A percentile compares a stretch with the other conserved stretches of the same genome.
phyloP scores from a whole-genome alignment of 495 filamentous ascomycete genomes.

The Penicillium bovifimosum region DNA sequence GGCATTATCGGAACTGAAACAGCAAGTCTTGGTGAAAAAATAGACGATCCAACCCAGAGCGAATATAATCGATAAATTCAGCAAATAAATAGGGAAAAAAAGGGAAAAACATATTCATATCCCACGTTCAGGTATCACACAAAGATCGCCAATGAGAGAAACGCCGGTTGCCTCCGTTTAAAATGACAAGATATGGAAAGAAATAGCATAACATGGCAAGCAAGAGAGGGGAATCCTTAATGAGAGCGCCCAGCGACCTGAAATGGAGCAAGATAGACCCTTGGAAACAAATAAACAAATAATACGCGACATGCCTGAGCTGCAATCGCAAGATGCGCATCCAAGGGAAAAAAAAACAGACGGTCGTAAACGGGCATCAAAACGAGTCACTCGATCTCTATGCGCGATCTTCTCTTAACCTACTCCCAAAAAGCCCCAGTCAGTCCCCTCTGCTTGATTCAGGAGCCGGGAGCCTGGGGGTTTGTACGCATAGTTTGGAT shows the following conservation, averaged over 20 bases:
- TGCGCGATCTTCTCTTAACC: conserved; percentile 28
- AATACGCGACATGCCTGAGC: conserved; percentile 1
- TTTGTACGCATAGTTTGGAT: conserved; percentile 37
- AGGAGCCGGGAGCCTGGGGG: conserved; percentile 30
- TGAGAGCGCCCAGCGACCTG: conserved; percentile 6
- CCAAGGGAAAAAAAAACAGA: neutral
- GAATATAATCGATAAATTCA: no score
- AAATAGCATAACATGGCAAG: neutral
- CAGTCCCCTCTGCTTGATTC: conserved; percentile 42
- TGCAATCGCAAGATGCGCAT: neutral
- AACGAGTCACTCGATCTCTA: conserved; percentile 15
- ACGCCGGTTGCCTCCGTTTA: conserved; percentile 32
- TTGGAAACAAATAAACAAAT: neutral
- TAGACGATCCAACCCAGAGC: conserved; percentile 6
- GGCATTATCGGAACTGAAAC: neutral
- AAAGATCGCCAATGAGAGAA: conserved; percentile 17
- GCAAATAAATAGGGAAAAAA: conserved; percentile 3
- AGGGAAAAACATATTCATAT: neutral
- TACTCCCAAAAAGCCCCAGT: conserved; percentile 44
- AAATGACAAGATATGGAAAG: conserved; percentile 15
- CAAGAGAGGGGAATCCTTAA: conserved; percentile 8
- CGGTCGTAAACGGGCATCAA: conserved; percentile 28
- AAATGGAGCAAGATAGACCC: neutral
- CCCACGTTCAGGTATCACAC: conserved; percentile 6
- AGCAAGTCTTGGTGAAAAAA: neutral